These are phyloP conservation scores for Colletotrichum chrysophilum DNA, from an alignment of 2,329 filamentous ascomycete species.

Conservation along the genomic window DNA sequence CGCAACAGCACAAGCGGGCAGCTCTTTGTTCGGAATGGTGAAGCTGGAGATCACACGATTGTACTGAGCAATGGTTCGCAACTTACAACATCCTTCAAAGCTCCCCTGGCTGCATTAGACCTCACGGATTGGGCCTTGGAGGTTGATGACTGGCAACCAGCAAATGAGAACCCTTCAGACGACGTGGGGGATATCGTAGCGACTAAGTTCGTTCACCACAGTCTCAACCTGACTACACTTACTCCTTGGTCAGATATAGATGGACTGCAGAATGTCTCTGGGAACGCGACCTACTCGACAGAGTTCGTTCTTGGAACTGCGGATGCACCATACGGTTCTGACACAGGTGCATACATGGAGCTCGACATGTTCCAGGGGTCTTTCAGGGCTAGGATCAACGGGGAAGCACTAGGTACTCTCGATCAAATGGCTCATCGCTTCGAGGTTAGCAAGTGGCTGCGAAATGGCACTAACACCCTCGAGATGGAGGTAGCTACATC, in stretches of 20 bases:
- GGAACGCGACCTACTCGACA: background rate
- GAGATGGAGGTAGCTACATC: background rate
- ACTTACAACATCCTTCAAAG: background rate
- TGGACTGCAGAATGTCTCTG: background rate
- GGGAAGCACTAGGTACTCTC: background rate
- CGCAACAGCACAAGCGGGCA: background rate
- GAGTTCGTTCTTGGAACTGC: background rate
- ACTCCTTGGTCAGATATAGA: background rate
- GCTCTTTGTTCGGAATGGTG: background rate
- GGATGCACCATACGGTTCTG: background rate
- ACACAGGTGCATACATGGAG: background rate
- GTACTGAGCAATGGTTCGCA: background rate
- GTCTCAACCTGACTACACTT: background rate
- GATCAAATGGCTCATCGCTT: background rate
- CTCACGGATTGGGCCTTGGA: background rate
- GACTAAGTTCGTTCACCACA: background rate
- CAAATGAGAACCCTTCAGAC: background rate
- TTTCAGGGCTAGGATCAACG: background rate
- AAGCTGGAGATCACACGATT: background rate
- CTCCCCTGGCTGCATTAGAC: background rate
- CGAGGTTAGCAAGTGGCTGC: background rate
- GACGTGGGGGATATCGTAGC: background rate
- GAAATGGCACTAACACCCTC: background rate
- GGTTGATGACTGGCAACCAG: background rate
- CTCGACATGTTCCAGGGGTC: background rate